phyloP scores from a whole-genome alignment of 2,329 filamentous ascomycete genomes.

The Pseudodiploospora longispora region DNA sequence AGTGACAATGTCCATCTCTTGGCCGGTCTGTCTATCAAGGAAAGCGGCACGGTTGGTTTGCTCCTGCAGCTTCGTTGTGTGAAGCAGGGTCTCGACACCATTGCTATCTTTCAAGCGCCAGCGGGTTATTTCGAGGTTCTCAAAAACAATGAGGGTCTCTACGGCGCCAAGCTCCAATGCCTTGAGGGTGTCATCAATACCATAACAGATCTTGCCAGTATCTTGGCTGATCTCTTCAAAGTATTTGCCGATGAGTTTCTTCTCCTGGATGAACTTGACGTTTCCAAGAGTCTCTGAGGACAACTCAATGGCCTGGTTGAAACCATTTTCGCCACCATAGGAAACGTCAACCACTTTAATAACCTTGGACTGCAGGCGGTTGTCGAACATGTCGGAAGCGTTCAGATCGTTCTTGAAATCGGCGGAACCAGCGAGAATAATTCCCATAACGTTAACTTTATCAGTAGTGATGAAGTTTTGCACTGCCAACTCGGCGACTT shows the following conservation, averaged over 20 bases:
- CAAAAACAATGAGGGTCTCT: slow-evolving; percentile 91
- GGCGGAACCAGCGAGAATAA: slow-evolving; percentile 92
- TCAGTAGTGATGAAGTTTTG: slow-evolving; percentile 98
- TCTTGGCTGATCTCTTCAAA: slow-evolving; percentile 99
- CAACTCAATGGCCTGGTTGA: slow-evolving; percentile 98
- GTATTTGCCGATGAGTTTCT: slow-evolving; percentile 98
- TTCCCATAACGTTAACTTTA: slow-evolving; percentile 94
- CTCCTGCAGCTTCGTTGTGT: slow-evolving; percentile 78
- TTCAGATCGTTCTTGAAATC: slow-evolving; percentile 99
- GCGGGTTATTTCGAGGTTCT: slow-evolving; percentile 91
- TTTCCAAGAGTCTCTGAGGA: slow-evolving; percentile 93
- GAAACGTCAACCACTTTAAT: slow-evolving; percentile 99
- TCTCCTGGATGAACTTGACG: slow-evolving; percentile 99
- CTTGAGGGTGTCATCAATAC: slow-evolving; percentile 95
- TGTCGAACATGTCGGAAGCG: slow-evolving; percentile 94
- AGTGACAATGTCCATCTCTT: slow-evolving; percentile 91
- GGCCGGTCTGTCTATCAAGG: slow-evolving; percentile 89
- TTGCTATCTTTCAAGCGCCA: slow-evolving; percentile 78
- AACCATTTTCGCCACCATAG: slow-evolving; percentile 97
- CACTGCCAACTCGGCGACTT: slow-evolving; percentile 94
- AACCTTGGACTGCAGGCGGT: slow-evolving; percentile 84
- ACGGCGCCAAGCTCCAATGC: slow-evolving; percentile 91
- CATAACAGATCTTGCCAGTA: slow-evolving; percentile 93
- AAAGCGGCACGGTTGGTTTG: slow-evolving; percentile 68
- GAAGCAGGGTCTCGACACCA: slow-evolving; percentile 65